Evolutionary conservation across 768 basidiomycete genomes (phyloP), one percentile per base, ranked within the genome.

Genomic region (Pleurotus tuber-regium): DNA sequence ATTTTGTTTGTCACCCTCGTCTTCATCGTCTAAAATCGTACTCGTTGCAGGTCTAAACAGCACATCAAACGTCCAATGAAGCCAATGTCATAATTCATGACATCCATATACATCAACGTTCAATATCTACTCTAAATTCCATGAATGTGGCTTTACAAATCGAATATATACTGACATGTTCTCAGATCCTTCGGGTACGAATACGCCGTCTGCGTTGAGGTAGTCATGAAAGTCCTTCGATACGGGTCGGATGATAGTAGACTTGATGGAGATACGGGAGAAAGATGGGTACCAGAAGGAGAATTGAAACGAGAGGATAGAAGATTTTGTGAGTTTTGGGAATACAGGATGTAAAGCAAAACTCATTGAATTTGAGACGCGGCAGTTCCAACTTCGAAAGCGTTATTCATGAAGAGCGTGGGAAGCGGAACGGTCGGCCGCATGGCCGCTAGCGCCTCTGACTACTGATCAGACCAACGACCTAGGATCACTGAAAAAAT

Each of bases 221-320:
- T 93, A 95, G 12, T 77, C 75, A 33, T 71, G 68, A 54, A 96
- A 94, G 0, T 78, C 75, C 26, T 66, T 62, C 3, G 77, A 73
- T 5, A 94, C 69, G 0, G 90, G 89, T 18, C 76, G 80, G 56
- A 94, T 80, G 47, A 92, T 70, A 7, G 80, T 91, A 6, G 87
- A 89, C 64, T 81, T 87, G 57, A 90, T 83, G 44, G 80, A 84
- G 23, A 81, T 59, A 6, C 70, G 66, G 8, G 82, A 70, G 64
- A 90, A 93, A 6, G 58, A 63, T 4, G 90, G 82, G 61, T 92
- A 92, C 93, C 93, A 95, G 2, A 81, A 80, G 1, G 91, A 92
- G 59, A 90, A 89, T 51, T 92, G 90, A 62, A 89, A 93, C 3
- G 79, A 71, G 10, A 87, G 73, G 50, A 92, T 72, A 60, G 84